phyloP scores from a whole-genome alignment of 192 early-diverging fungal genomes.

The Backusella tarrabulga region DNA sequence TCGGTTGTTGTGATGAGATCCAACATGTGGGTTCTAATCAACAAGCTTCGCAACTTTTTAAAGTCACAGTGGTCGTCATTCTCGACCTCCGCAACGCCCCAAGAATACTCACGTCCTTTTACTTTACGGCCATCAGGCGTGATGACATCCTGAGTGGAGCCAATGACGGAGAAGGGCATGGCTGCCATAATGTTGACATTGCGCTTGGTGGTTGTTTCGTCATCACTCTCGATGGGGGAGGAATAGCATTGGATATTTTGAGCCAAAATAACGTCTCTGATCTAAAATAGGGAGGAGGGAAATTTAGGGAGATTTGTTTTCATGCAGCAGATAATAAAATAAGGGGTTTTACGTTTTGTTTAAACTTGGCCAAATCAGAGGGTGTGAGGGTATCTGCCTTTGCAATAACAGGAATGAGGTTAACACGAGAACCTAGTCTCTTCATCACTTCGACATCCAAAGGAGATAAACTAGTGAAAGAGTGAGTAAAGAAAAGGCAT shows the following conservation, averaged over 20 bases:
- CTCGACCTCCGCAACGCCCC: constrained; percentile 96
- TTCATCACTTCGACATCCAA: constrained; percentile 97
- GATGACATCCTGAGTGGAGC: constrained; percentile 83
- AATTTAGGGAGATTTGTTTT: constrained; percentile 13
- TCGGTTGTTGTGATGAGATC: constrained; percentile 94
- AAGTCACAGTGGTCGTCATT: constrained; percentile 97
- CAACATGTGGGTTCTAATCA: constrained; percentile 94
- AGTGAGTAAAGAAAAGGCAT: not conserved
- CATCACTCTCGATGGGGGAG: constrained; percentile 75
- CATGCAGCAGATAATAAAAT: constrained; percentile 13
- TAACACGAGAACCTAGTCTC: constrained; percentile 86
- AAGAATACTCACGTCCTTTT: constrained; percentile 88
- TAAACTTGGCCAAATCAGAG: constrained; percentile 81
- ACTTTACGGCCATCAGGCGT: constrained; percentile 85
- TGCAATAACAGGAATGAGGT: constrained; percentile 92
- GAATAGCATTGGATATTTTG: constrained; percentile 87
- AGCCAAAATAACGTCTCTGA: constrained; percentile 78
- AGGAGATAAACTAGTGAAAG: constrained; percentile 54
- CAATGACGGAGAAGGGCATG: constrained; percentile 96
- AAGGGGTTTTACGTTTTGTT: constrained; percentile 62
- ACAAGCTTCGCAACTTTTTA: constrained; percentile 85
- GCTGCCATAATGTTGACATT: constrained; percentile 86
- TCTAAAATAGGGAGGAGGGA: constrained; percentile 29
- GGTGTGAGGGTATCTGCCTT: constrained; percentile 92
- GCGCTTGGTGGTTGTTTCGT: constrained; percentile 75